These are phyloP conservation scores for Astrocystis sublimbata DNA, from an alignment of 495 filamentous ascomycete species.

Conservation along the genomic window DNA sequence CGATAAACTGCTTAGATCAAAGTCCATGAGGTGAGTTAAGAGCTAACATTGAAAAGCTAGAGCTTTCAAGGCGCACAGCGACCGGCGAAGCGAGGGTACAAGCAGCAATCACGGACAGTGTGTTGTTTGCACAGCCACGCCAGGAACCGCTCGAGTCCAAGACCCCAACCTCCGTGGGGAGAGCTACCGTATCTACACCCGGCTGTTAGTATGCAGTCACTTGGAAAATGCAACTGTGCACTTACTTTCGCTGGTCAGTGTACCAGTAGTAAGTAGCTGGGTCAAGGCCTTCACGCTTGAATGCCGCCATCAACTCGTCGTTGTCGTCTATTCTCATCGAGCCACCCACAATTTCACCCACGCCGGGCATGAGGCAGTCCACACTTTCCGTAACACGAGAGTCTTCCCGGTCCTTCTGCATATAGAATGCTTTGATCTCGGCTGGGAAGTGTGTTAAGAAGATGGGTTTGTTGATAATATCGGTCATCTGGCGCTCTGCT, in stretches of 20 bases:
- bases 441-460: conserved; percentile 96
- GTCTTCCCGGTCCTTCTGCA: conserved; percentile 87
- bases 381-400: conserved; percentile 93
- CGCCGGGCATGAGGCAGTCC: conserved; percentile 93
- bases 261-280: conserved; percentile 97
- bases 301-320: conserved; percentile 88
- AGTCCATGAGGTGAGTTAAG: neutral
- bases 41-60: neutral
- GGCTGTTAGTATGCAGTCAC: conserved; percentile 28
- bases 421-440: conserved; percentile 99
- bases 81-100: conserved; percentile 94
- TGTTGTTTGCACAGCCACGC: conserved; percentile 94
- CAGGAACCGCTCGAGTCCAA: conserved; percentile 93
- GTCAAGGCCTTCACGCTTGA: conserved; percentile 82
- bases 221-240: conserved; percentile 26
- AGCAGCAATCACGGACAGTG: conserved; percentile 82
- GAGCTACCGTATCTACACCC: conserved; percentile 79
- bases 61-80: conserved; percentile 78
- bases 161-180: conserved; percentile 92
- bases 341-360: conserved; percentile 96
- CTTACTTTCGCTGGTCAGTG: conserved; percentile 95
- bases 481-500: conserved; percentile 95
- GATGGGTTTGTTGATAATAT: conserved; percentile 91
- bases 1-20: neutral
- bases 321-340: conserved; percentile 95